Evolutionary conservation across 495 filamentous ascomycete genomes (phyloP), one percentile per base, ranked within the genome.

Genomic region (Aspergillus carlsbadensis): DNA sequence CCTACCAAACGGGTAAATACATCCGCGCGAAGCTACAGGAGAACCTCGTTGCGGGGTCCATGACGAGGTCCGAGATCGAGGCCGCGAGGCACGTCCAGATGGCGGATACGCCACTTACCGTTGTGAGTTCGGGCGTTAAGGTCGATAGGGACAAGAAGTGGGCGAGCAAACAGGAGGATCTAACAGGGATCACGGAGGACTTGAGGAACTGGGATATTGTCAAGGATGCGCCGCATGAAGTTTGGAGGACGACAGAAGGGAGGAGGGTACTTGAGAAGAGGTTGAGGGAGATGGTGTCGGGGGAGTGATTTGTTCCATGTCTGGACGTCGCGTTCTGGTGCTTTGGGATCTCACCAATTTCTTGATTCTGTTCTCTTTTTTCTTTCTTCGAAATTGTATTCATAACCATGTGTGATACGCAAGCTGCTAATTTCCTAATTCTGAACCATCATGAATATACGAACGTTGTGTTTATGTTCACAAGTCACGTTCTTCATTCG

Each of bases 21-120:
- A 86, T 97, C 66, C 94, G 91, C 63, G 88, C 90, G 5, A 91
- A 92, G 66, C 76, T 98, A 34, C 94, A 98, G 70, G 94, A 98
- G 74, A 93, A 87, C 53, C 74, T 97, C 1, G 91, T 96, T 17
- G 94, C 92, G 10, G 78, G 85, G 52, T 87, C 86, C 2, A 81
- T 97, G 49, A 90, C 90, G 15, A 86, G 84, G 59, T 88, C 87
- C 21, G 94, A 98, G 60, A 82, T 96, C 20, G 76, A 78, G 39
- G 86, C 84, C 36, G 88, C 91, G 42, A 75, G 85, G 34, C 84
- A 84, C 40, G 93, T 97, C 44, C 89, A 96, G 68, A 78, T 80
- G 64, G 71, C 71, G n/a, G 74, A 87, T 40, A 89, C 84, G 36
- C 89, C 90, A 33, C 66, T 96, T 6, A 83, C 83, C 20, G 74